Conservation (phyloP, 768 basidiomycete genomes). For the Dioszegia hungarica region DNA sequence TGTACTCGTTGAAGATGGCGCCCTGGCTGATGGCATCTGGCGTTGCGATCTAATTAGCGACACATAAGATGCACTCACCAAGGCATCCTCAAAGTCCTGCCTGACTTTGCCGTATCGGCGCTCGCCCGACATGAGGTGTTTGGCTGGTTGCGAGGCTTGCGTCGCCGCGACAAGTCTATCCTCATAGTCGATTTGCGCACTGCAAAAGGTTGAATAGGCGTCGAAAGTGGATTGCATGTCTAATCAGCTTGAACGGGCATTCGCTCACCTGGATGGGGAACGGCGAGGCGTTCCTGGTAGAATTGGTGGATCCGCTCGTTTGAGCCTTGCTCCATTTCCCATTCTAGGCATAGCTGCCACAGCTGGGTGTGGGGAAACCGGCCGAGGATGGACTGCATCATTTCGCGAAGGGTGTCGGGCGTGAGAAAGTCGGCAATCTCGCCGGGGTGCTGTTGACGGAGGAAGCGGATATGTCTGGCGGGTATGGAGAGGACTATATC, state of each 20-base stretch:
- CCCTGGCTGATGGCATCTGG: conserved; percentile 2
- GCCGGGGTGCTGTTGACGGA: conserved; percentile 49
- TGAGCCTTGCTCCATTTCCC: conserved; percentile 23
- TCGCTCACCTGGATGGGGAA: conserved; percentile 19
- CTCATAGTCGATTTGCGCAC: conserved; percentile 74
- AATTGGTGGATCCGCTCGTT: conserved; percentile 20
- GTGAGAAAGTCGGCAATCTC: conserved; percentile 77
- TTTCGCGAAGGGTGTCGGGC: conserved; percentile 53
- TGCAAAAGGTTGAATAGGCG: conserved; percentile 83
- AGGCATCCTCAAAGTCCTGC: conserved; percentile 32
- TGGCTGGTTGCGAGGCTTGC: conserved; percentile 60
- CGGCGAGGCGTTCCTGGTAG: conserved; percentile 25
- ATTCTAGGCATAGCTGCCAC: conserved; percentile 35
- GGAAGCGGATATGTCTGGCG: conserved; percentile 26
- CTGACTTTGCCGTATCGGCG: conserved; percentile 56
- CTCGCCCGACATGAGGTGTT: conserved; percentile 62
- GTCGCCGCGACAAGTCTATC: conserved; percentile 69
- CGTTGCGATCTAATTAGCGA: conserved; percentile 4
- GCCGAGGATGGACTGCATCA: conserved; percentile 19
- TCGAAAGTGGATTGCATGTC: conserved; percentile 76
- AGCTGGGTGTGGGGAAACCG: conserved; percentile 26
- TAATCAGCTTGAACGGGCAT: conserved; percentile 41
- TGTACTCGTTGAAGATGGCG: conserved; percentile 18
- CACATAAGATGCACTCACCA: conserved; percentile 13
- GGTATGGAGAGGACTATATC: conserved; percentile 20